Evolutionary conservation across 805 yeast species (phyloP), one percentile per base, ranked within the genome.

Genomic region (Metschnikowia similis): DNA sequence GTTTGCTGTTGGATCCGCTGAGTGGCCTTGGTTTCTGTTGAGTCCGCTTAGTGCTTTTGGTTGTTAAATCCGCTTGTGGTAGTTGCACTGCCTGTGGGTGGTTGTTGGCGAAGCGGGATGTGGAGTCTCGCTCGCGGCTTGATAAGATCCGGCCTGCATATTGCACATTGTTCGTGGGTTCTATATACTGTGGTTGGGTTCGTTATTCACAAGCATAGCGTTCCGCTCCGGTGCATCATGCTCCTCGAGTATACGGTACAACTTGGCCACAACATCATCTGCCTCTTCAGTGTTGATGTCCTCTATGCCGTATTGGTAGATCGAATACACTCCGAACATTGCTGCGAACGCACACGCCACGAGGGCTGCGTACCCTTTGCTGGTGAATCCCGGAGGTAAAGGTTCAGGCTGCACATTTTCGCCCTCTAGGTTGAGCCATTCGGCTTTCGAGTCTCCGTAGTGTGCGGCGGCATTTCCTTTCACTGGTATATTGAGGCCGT

Each of bases 391-490:
- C 6, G 62, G 70, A 0, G 94, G 92, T 53, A 87, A 72, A 11
- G 87, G 85, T 0, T 59, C 57, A 13, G 79, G 77, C 60, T 87
- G 94, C 36, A 74, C 56, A 35, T 77, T 76, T 59, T 85, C 87
- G 4, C 87, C 88, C 1, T 67, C 53, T 56, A 87, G 65, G 56
- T 85, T 73, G 9, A 81, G 66, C 79, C 85, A 83, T 48, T 78
- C 74, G 5, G 55, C 46, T 2, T 70, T 66, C 1, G 69, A 47
- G 46, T 79, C 75, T 7, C 86, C 89, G 29, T 42, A 54, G 48
- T 59, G 61, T 4, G 75, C 78, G n/a, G 91, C 92, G 3, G 95
- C 91, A 66, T 86, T 85, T 45, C 92, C 92, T 38, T 56, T 58
- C 35, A 64, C 65, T 28, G 81, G 71, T 13, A 82, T 70, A 42